Conservation (phyloP, 352 stramenopile species). For the Globisporangium ultimum region DNA sequence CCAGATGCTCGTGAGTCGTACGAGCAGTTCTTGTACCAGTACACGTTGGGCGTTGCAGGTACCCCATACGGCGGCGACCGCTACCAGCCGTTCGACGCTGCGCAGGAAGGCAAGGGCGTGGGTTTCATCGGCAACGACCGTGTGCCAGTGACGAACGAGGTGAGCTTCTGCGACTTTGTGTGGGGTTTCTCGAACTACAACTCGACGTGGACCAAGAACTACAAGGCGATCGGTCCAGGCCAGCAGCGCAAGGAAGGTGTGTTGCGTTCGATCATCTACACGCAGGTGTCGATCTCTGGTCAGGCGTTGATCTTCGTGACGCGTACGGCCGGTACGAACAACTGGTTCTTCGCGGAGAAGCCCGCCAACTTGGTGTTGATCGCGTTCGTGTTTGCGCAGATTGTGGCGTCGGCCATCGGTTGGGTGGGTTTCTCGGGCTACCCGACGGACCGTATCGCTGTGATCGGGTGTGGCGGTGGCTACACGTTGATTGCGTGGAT, state of each 20-base stretch:
- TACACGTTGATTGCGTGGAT: constrained; percentile 70
- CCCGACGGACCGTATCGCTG: constrained; percentile 55
- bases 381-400: constrained; percentile 66
- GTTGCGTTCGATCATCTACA: constrained; percentile 63
- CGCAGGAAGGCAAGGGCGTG: constrained; percentile 44
- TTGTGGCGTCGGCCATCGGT: constrained; percentile 59
- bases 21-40: constrained; percentile 58
- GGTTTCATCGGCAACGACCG: constrained; percentile 53
- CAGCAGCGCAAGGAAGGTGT: constrained; percentile 67
- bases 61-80: constrained; percentile 17
- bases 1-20: constrained; percentile 41
- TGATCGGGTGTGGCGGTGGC: constrained; percentile 56
- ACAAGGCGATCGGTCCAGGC: constrained; percentile 59
- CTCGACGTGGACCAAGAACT: constrained; percentile 57
- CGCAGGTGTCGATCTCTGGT: constrained; percentile 71
- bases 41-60: constrained; percentile 38
- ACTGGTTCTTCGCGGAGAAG: constrained; percentile 71
- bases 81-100: constrained; percentile 45
- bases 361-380: constrained; percentile 61
- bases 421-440: constrained; percentile 71
- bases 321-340: constrained; percentile 68
- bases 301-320: constrained; percentile 77
- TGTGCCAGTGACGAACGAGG: constrained; percentile 61
- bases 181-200: constrained; percentile 74
- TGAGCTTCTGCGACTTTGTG: constrained; percentile 63